A percentile compares a stretch with the other conserved stretches of the same genome.
Conservation (phyloP, 2,329 filamentous ascomycete genomes). For the Sporothrix mexicana region DNA sequence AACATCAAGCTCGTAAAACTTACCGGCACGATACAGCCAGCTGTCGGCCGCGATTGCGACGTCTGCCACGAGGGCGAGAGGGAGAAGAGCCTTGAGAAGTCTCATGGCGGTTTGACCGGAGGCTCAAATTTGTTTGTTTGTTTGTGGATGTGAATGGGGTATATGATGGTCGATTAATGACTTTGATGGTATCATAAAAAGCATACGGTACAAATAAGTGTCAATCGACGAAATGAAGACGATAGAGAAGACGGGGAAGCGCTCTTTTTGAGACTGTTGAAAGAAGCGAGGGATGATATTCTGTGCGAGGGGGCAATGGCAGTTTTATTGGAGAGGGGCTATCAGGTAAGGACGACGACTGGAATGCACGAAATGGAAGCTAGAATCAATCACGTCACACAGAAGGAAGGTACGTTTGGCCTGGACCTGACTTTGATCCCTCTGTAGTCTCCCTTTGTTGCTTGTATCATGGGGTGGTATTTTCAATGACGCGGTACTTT, state of each 20-base stretch:
- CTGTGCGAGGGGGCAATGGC: neutral
- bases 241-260: neutral
- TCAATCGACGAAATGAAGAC: neutral
- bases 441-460: constrained; percentile 12
- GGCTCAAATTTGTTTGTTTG: neutral
- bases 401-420: constrained; percentile 2
- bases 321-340: constrained; percentile 19
- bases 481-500: constrained; percentile 14
- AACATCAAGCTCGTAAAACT: constrained; percentile 44
- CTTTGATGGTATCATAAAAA: neutral
- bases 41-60: constrained; percentile 73
- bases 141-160: neutral
- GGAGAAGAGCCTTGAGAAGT: constrained; percentile 71
- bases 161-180: neutral
- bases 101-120: constrained; percentile 63
- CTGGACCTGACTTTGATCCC: neutral
- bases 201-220: neutral
- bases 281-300: neutral
- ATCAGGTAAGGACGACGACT: neutral
- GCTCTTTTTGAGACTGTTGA: neutral
- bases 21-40: constrained; percentile 89
- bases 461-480: neutral
- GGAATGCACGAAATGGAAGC: constrained; percentile 11
- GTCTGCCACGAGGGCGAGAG: constrained; percentile 74
- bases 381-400: constrained; percentile 38